Base-by-base conservation (phyloP, 2,329 filamentous ascomycete species). In the Penicillium sp. region DNA sequence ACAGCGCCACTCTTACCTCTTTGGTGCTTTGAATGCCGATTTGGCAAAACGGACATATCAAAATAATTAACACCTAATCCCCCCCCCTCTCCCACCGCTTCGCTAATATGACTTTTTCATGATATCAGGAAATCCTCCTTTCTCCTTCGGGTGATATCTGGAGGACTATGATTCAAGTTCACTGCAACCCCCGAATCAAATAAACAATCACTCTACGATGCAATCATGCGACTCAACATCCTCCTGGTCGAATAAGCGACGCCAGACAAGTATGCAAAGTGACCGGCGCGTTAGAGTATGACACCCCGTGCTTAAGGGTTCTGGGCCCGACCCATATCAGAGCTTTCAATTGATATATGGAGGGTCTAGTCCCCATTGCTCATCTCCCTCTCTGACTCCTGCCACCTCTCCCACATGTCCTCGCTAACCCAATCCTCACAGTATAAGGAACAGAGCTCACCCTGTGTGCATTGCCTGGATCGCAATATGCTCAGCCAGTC, bases 401-500 rank as follows among this genome's bases (percentile, higher is more conserved):
- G 21, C 8, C 3, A 12, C 29, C n/a, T 29, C 25, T 48, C 35
- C 33, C 42, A 12, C 8, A 42, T 37, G 5, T 27, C 15, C 6
- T 10, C 15, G 8, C 53, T 50, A 33, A 52, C 27, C 2, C 25
- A 25, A n/a, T 6, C 15, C 38, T 43, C 19, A 13, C 19, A 38
- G 41, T 48, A 58, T 53, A 63, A 50, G 33, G 47, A 46, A n/a
- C 41, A 46, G 27, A 29, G 35, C 29, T 29, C 42, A 27, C 9
- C 42, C 9, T 62, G 51, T 35, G 15, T 58, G 15, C 56, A 57
- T 49, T 66, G 54, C 43, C 8, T 55, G 5, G 57, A 63, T 33
- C 56, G 43, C 59, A 66, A 46, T 9, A 64, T 60, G 58, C 38
- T 56, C 50, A 56, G 48, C 38, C 56, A 53, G 15, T 56, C 59